Percentiles rank a stretch among this genome's conserved stretches.
Conservation (phyloP, 352 stramenopile species). For the Pythium dissotocum region DNA sequence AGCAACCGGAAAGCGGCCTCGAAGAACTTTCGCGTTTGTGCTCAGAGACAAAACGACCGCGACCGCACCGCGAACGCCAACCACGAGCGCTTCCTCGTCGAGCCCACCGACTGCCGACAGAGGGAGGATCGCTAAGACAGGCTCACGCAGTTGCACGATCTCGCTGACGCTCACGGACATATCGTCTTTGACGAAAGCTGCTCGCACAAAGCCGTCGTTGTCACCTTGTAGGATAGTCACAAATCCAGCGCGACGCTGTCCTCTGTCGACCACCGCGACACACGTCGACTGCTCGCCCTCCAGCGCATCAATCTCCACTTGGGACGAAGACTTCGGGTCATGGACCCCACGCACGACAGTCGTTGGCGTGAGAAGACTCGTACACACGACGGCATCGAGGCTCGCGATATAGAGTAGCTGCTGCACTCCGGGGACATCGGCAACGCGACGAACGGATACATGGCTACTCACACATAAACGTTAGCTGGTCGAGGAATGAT, state of each 20-base stretch:
- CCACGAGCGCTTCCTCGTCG: background rate
- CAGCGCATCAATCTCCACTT: constrained; percentile 48
- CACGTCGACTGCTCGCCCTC: constrained; percentile 72
- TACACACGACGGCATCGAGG: constrained; percentile 32
- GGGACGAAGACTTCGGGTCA: background rate
- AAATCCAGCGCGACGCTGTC: constrained; percentile 14
- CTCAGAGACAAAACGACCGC: background rate
- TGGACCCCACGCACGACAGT: constrained; percentile 37
- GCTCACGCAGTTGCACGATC: constrained; percentile 18
- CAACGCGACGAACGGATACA: constrained; percentile 10
- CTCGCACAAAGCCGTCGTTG: constrained; percentile 50
- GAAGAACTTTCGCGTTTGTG: background rate
- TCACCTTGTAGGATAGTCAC: constrained; percentile 62
- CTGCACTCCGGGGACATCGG: constrained; percentile 43
- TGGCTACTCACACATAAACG: background rate
- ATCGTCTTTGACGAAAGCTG: constrained; percentile 12
- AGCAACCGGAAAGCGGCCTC: background rate
- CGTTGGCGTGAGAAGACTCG: constrained; percentile 53
- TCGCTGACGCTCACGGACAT: background rate
- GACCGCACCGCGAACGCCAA: background rate
- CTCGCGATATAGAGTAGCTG: constrained; percentile 27
- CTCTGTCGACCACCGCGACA: constrained; percentile 17
- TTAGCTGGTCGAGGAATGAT: background rate
- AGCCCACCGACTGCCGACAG: background rate
- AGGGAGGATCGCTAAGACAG: constrained; percentile 7